These are phyloP conservation scores for Gossypium davidsonii DNA, from an alignment of 441 rosid genomes.

Conservation along the genomic window DNA sequence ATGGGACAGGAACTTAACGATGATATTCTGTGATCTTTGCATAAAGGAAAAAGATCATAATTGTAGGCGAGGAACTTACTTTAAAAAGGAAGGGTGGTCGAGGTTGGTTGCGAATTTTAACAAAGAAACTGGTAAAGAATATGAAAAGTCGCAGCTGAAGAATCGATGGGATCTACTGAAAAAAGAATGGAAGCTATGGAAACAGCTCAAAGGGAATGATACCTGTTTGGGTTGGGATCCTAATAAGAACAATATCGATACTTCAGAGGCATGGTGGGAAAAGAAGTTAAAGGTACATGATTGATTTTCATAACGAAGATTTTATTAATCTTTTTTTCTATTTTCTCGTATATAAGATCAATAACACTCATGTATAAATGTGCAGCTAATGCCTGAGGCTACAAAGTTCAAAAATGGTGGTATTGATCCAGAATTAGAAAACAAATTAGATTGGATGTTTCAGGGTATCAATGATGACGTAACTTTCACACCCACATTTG, in stretches of 20 bases:
- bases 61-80: conserved; percentile 9
- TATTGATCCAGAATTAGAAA: conserved; percentile 7
- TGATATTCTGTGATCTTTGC: conserved; percentile 5
- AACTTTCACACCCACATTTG: neutral
- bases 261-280: conserved; percentile 14
- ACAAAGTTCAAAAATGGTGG: conserved; percentile 6
- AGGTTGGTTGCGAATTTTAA: conserved; percentile 11
- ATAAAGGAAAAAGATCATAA: conserved; percentile 13
- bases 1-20: conserved; percentile 12
- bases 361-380: neutral
- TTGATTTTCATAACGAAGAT: neutral
- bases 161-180: conserved; percentile 14
- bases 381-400: conserved; percentile 6
- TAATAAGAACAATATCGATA: conserved; percentile 6
- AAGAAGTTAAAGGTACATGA: conserved; percentile 6
- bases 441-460: conserved; percentile 3
- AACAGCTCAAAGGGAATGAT: conserved; percentile 10
- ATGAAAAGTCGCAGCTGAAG: conserved; percentile 13
- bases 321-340: neutral
- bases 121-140: conserved; percentile 13
- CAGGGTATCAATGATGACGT: neutral
- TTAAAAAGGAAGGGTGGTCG: conserved; percentile 11
- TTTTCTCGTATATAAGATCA: neutral
- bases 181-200: conserved; percentile 15
- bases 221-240: conserved; percentile 4